A percentile compares a stretch with the other conserved stretches of the same genome.
These are phyloP conservation scores for Exophiala aquamarina DNA, from an alignment of 2,329 filamentous ascomycete species.

Conservation along the genomic window DNA sequence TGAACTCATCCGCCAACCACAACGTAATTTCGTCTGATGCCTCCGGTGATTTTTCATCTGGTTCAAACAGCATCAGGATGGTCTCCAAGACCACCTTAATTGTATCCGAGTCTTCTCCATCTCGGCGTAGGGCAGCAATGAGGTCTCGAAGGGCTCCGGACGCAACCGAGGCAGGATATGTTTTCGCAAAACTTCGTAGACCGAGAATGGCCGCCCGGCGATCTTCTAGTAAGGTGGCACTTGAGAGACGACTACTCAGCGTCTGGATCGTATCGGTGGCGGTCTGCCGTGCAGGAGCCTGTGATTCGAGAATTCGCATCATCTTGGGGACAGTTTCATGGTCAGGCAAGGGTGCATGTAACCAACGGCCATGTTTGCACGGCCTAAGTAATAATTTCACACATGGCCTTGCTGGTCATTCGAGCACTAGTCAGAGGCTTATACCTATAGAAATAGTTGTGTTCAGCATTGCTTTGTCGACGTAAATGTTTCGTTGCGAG, in stretches of 20 bases:
- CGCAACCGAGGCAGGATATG: conserved; percentile 92
- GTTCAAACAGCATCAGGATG: conserved; percentile 84
- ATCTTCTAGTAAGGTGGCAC: conserved; percentile 90
- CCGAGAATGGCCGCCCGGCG: conserved; percentile 90
- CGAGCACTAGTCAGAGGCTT: no score
- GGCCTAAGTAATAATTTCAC: no score
- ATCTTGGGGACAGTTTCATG: conserved; percentile 35
- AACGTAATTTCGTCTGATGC: conserved; percentile 86
- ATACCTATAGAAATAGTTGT: no score
- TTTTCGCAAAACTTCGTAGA: conserved; percentile 91
- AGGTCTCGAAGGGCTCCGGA: conserved; percentile 87
- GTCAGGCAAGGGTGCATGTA: conserved; percentile 1
- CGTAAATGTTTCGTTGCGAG: no score
- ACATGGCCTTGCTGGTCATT: no score
- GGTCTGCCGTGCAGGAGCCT: conserved; percentile 91
- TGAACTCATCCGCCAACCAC: conserved; percentile 97
- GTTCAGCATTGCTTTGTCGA: no score
- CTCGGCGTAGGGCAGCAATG: conserved; percentile 80
- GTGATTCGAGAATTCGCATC: conserved; percentile 62
- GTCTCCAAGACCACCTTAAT: conserved; percentile 95
- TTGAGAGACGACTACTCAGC: conserved; percentile 81
- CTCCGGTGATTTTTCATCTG: conserved; percentile 61
- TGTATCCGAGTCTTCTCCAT: conserved; percentile 93
- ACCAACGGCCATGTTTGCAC: background rate
- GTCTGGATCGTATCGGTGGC: conserved; percentile 92